Base-by-base conservation (phyloP, 208 protist species). In the Herpetomonas muscarum region DNA sequence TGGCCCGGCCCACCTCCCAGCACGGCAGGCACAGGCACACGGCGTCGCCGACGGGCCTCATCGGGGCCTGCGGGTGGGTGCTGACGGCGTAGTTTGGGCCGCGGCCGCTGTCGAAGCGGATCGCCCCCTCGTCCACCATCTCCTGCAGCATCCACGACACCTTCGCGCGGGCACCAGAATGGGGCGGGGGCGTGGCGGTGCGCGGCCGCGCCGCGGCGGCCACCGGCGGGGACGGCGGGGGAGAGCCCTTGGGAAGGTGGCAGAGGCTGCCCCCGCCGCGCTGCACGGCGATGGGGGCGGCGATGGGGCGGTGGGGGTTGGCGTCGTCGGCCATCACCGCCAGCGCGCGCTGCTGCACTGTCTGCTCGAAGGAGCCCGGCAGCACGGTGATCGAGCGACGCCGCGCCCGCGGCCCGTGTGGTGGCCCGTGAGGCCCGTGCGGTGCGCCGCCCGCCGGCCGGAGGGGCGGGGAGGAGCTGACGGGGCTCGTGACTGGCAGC, bases 111-210 rank as follows among this genome's bases (percentile, higher is more conserved):
- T 28, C 6, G 1, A 32, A 13, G 15, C 49, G 4, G n/a, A 72
- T n/a, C n/a, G 37, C 55, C 30, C 55, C 25, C 37, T 64, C 42
- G 17, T 67, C 59, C n/a, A 5, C n/a, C 3, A 3, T 17, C 37
- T 81, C 75, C 31, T 71, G 60, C 55, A 81, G 32, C 21, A 74
- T 26, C 75, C 75, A 81, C 10, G 59, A 65, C 13, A 45, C 15
- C 22, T 56, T 30, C 25, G 54, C n/a, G 28, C 36, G 12, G 36
- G 36, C 17, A 17, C n/a, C n/a, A n/a, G n/a, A n/a, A n/a, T n/a
- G n/a, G n/a, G n/a, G n/a, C n/a, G n/a, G n/a, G n/a, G n/a, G n/a
- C 34, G 34, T 39, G 7, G 34, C 5, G 22, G 9, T 10, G 48
- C 22, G 7, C 31, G 48, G 31, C 19, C 6, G 39, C 15, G 7